Base-by-base conservation (phyloP, 371 early-diverging fungal species). In the Conidiobolus incongruus region DNA sequence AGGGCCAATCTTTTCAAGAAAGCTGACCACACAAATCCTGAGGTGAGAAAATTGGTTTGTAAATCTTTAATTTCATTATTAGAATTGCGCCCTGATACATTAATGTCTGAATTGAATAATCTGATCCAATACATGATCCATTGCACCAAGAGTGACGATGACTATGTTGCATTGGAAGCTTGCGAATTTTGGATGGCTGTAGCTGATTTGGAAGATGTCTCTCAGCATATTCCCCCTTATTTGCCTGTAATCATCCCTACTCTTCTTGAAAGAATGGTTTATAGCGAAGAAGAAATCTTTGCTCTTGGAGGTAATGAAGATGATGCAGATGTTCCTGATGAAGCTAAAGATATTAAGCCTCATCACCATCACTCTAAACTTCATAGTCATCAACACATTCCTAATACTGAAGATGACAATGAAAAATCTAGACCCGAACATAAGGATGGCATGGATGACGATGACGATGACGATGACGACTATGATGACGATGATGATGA, bases 141-240 rank as follows among this genome's bases (percentile, higher is more conserved):
- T 54, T 81, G 78, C 47, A 89, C 84, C 16, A 72, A 75, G 54
- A 75, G 71, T 40, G 75, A 77, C 23, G 87, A 90, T 38, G 62
- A 73, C 20, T 59, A 65, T 31, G 72, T 94, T 24, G 91, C 94
- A 15, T 61, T 90, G 45, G 94, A 93, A 59, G 92, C 94, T 7
- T 85, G 88, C 59, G 96, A 96, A 58, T 94, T 96, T 59, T 96
- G 93, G 93, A 60, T 92, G 23, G 79, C 82, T 28, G 81, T 92
- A 63, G 86, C 86, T 32, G 96, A 96, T 56, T 85, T 82, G 48
- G 81, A 83, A 32, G 71, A 70, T 16, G 50, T 85, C 45, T 65
- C 66, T 31, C 80, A 79, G 39, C 66, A 78, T 35, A 60, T 96
- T 39, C 74, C 68, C 44, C 84, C 84, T 4, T 75, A 68, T 54